phyloP scores from a whole-genome alignment of 164 flowering plant genomes.

The Chimonanthus salicifolius region DNA sequence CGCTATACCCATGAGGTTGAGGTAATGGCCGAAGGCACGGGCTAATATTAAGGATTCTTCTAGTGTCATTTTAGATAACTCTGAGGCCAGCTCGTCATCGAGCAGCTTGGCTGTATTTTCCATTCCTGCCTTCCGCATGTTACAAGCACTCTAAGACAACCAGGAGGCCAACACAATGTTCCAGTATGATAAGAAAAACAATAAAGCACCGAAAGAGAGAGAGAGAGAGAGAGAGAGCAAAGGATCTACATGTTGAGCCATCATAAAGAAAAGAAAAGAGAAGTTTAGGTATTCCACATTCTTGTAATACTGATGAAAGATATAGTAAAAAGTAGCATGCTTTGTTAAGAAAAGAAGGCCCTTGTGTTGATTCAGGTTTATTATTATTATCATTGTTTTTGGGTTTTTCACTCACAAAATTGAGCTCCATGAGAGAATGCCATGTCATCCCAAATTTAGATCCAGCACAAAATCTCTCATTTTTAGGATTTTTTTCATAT shows the following conservation, averaged over 20 bases:
- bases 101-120: constrained; percentile 65
- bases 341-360: too few species aligned
- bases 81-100: constrained; percentile 70
- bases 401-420: too few species aligned
- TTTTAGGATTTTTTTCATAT: too few species aligned
- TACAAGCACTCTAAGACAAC: constrained; percentile 53
- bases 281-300: background rate
- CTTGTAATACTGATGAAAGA: background rate
- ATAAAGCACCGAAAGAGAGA: background rate
- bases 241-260: background rate
- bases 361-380: too few species aligned
- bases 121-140: constrained; percentile 70
- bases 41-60: constrained; percentile 79
- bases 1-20: constrained; percentile 79
- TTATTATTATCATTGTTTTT: too few species aligned
- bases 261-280: background rate
- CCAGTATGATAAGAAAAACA: background rate
- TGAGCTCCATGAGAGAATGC: too few species aligned
- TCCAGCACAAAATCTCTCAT: too few species aligned
- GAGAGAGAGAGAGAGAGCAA: background rate
- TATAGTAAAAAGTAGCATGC: too few species aligned
- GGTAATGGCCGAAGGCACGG: constrained; percentile 81
- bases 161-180: background rate
- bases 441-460: too few species aligned
- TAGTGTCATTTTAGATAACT: constrained; percentile 67